Percentiles rank a stretch among this genome's conserved stretches.
Evolutionary conservation across 2,329 filamentous ascomycete genomes (phyloP).

Genomic region (Daldinia sp.): DNA sequence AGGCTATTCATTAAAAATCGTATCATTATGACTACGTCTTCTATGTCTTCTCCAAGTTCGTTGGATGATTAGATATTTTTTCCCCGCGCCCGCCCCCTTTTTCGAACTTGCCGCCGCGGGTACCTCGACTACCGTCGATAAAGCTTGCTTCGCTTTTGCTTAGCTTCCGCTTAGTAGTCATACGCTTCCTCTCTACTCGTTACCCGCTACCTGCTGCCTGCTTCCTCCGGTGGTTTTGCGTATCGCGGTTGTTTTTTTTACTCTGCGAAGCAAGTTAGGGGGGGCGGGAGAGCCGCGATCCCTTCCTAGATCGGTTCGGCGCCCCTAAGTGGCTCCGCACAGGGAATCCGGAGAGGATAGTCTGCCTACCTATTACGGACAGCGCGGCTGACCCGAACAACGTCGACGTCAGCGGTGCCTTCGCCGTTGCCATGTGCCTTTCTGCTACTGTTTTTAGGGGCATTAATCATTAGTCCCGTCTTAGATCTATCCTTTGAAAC

Average conservation of each 20-base stretch:
- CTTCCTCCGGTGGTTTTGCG: conserved; percentile 8
- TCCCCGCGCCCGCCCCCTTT: not conserved
- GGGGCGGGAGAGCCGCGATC: conserved; percentile 28
- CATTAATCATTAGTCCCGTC: conserved; percentile 23
- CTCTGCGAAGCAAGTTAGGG: conserved; percentile 14
- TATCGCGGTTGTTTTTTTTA: conserved; percentile 25
- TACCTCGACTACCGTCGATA: conserved; percentile 19
- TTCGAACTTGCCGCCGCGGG: conserved; percentile 9
- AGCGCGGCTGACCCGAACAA: conserved; percentile 26
- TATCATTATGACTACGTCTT: conserved; percentile 30
- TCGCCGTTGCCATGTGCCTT: not conserved
- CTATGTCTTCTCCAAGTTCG: conserved; percentile 5
- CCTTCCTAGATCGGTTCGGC: conserved; percentile 36
- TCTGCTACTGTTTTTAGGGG: conserved; percentile 27
- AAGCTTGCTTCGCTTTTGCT: not conserved
- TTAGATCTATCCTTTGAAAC: conserved; percentile 13
- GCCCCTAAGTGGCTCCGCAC: conserved; percentile 18
- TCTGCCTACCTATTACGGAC: conserved; percentile 36
- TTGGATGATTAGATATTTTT: not conserved
- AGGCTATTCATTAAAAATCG: conserved; percentile 27
- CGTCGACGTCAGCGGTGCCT: conserved; percentile 25
- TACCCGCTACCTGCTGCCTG: no score
- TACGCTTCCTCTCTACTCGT: not conserved
- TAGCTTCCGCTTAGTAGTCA: not conserved
- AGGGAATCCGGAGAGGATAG: conserved; percentile 29